Conservation (phyloP, 1,139 yeast genomes). For the Meyerozyma guilliermondii region DNA sequence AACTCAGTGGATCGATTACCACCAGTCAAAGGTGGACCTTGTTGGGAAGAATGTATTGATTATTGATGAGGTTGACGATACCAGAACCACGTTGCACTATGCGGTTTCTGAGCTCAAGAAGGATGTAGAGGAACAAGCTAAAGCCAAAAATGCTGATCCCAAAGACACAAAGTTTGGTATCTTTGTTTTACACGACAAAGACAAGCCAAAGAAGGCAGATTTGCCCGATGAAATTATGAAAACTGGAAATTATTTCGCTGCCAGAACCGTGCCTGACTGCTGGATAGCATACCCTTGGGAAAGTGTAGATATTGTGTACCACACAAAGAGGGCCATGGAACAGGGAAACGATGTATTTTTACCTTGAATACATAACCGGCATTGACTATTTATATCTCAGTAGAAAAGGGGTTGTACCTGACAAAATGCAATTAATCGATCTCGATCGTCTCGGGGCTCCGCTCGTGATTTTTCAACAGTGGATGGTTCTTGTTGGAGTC, state of each 20-base stretch:
- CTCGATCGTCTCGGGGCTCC: conserved; percentile 75
- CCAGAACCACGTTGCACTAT: conserved; percentile 61
- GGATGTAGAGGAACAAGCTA: conserved; percentile 50
- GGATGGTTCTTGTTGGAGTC: conserved; percentile 44
- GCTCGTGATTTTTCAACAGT: conserved; percentile 44
- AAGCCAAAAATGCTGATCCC: conserved; percentile 27
- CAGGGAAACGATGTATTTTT: conserved; percentile 59
- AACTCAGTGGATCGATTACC: conserved; percentile 94
- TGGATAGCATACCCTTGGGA: conserved; percentile 99
- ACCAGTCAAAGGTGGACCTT: conserved; percentile 53
- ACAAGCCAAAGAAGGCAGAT: conserved; percentile 64
- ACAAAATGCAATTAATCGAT: conserved; percentile 45
- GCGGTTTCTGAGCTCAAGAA: conserved; percentile 54
- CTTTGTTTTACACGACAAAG: conserved; percentile 56
- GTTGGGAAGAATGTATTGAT: conserved; percentile 58
- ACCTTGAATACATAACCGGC: conserved; percentile 16
- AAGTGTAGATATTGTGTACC: conserved; percentile 82
- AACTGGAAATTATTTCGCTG: conserved; percentile 78
- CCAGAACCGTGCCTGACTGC: conserved; percentile 82
- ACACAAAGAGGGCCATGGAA: conserved; percentile 71
- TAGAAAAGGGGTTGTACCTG: not conserved
- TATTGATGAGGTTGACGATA: conserved; percentile 69
- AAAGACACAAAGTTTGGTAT: conserved; percentile 46
- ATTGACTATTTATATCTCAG: not conserved
- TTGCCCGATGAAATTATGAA: conserved; percentile 61